These are phyloP conservation scores for Cryphonectria carpinicola DNA, from an alignment of 2,329 filamentous ascomycete species.

Conservation along the genomic window DNA sequence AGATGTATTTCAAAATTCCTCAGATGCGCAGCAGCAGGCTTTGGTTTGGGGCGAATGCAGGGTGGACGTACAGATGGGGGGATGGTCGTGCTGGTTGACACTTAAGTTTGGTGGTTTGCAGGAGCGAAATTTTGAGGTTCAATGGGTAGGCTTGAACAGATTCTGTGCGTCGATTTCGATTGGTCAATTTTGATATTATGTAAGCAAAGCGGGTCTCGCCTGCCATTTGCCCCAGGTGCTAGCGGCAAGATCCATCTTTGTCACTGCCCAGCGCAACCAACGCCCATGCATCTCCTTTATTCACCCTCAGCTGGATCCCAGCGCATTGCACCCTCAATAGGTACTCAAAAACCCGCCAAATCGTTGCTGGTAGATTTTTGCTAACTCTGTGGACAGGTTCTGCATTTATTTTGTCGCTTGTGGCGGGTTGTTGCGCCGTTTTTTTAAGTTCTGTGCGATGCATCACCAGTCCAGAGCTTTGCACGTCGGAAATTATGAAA, in stretches of 20 bases:
- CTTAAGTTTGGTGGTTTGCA: slow-evolving; percentile 12
- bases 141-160: slow-evolving; percentile 8
- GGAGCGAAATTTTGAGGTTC: slow-evolving; percentile 17
- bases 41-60: neutral
- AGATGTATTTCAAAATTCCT: slow-evolving; percentile 1
- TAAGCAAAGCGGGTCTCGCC: neutral
- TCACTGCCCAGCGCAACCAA: slow-evolving; percentile 7
- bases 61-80: slow-evolving; percentile 29
- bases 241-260: slow-evolving; percentile 16
- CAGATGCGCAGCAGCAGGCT: slow-evolving; percentile 14
- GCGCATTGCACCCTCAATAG: neutral
- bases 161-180: slow-evolving; percentile 14
- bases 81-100: slow-evolving; percentile 21
- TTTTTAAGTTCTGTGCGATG: slow-evolving; percentile 7
- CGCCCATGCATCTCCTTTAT: slow-evolving; percentile 10
- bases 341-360: slow-evolving; percentile 2
- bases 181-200: neutral
- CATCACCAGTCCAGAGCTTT: slow-evolving; percentile 15
- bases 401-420: neutral
- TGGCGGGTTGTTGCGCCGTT: neutral
- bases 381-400: slow-evolving; percentile 18
- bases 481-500: slow-evolving; percentile 4
- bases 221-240: slow-evolving; percentile 5
- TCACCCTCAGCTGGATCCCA: neutral
- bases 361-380: neutral